A percentile compares a stretch with the other conserved stretches of the same genome.
phyloP scores from a whole-genome alignment of 1,139 yeast genomes.

The Hemisphaericaspora xylofermentans region DNA sequence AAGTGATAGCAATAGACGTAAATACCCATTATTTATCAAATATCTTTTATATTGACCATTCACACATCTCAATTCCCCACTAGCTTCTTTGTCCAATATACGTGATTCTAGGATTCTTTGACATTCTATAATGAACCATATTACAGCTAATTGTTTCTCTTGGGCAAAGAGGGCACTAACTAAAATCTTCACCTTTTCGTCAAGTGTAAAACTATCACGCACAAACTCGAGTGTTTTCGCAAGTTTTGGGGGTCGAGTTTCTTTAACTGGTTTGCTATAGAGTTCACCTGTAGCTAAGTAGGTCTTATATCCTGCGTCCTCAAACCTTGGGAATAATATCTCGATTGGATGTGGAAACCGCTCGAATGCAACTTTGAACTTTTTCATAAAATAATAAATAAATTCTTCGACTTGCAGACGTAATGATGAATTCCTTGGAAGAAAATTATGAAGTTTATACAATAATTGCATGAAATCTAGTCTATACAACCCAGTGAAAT shows the following conservation, averaged over 20 bases:
- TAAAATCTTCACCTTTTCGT: slow-evolving; percentile 43
- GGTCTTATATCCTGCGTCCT: slow-evolving; percentile 37
- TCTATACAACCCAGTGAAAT: slow-evolving; percentile 63
- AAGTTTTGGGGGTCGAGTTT: slow-evolving; percentile 22
- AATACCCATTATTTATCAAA: slow-evolving; percentile 35
- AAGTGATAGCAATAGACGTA: slow-evolving; percentile 31
- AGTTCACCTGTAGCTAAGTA: slow-evolving; percentile 56
- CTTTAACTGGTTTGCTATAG: slow-evolving; percentile 21
- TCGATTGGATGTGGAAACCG: slow-evolving; percentile 66
- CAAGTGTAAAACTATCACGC: slow-evolving; percentile 27
- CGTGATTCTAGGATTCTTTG: slow-evolving; percentile 28
- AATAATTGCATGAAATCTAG: slow-evolving; percentile 65
- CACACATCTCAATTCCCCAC: slow-evolving; percentile 18
- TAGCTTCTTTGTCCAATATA: slow-evolving; percentile 15
- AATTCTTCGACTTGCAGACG: slow-evolving; percentile 66
- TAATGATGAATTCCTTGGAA: slow-evolving; percentile 37
- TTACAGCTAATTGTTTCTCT: slow-evolving; percentile 40
- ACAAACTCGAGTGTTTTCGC: slow-evolving; percentile 42
- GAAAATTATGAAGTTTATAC: slow-evolving; percentile 29
- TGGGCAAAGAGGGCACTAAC: slow-evolving; percentile 51
- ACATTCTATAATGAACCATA: slow-evolving; percentile 45
- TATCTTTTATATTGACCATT: slow-evolving; percentile 22
- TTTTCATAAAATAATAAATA: slow-evolving; percentile 64
- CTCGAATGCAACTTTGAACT: slow-evolving; percentile 50
- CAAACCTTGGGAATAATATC: slow-evolving; percentile 63